Base-by-base conservation (phyloP, 768 basidiomycete genomes). In the Boletus pseudopeckii region DNA sequence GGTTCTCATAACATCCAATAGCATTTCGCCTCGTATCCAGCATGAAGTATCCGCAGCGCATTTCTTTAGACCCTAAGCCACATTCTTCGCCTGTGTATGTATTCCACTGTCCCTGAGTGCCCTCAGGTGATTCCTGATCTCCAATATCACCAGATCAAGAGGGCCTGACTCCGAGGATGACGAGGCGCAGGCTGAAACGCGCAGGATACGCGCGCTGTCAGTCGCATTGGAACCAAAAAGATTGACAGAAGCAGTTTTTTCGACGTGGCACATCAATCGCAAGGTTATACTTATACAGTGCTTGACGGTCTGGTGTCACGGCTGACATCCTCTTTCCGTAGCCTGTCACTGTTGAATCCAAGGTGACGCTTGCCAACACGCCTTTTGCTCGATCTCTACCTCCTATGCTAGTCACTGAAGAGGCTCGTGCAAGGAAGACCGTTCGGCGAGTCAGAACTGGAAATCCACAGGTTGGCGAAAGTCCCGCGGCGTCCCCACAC, bases 101-200 rank as follows among this genome's bases (percentile, higher is more conserved):
- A 13, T 9, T 11, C 7, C 50, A 20, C 17, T 1, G n/a, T 42
- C 33, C 15, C 24, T 22, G 6, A 13, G 14, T 22, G 15, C 22
- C n/a, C 8, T 14, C n/a, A 44, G 7, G 4, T 45, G 14, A 51
- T 53, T 37, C 53, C 50, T 14, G 13, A 14, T 15, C 22, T 26
- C 11, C 32, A n/a, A 5, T 36, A 2, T 11, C 20, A 11, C n/a
- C 48, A 82, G 80, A 58, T 75, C 73, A 22, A 73, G 70, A 39
- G 78, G 75, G 50, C 82, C 81, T 1, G 77, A 77, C 30, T 71
- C 60, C 5, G 83, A 84, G 59, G 83, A 84, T 56, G 72, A 63
- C 45, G 64, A 71, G 45, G 57, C 34, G 14, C 71, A 75, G 58
- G 81, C 81, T n/a, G 57, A 70, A 41, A 61, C 71, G 47, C 77